These are phyloP conservation scores for Ascochyta lentis DNA, from an alignment of 2,329 filamentous ascomycete genomes.

Conservation along the genomic window DNA sequence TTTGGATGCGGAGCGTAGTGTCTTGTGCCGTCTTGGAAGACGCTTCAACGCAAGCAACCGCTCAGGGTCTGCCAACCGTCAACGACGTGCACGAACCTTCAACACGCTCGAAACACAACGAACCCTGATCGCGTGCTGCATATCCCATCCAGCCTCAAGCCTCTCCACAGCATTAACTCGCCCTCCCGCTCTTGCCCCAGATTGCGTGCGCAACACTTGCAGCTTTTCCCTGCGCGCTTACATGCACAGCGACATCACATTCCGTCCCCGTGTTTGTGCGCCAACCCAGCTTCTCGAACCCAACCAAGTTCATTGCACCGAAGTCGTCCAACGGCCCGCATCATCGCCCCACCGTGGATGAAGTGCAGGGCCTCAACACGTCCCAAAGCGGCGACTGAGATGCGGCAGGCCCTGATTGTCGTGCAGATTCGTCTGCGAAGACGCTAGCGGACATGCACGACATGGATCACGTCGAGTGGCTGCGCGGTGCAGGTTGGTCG, in stretches of 20 bases:
- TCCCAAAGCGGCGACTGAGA: conserved; percentile 6
- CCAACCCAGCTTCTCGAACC: too few species aligned
- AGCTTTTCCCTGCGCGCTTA: neutral
- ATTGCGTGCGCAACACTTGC: neutral
- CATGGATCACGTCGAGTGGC: conserved; percentile 4
- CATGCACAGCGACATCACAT: conserved; percentile 7
- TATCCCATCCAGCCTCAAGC: neutral
- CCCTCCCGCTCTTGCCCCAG: conserved; percentile 4
- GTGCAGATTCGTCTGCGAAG: neutral
- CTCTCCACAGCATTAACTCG: neutral
- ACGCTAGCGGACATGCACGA: neutral
- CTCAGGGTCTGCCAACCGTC: neutral
- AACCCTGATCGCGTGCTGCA: conserved; percentile 4
- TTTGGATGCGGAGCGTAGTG: neutral
- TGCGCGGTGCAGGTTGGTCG: neutral
- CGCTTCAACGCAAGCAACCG: conserved; percentile 11
- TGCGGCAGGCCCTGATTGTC: conserved; percentile 6
- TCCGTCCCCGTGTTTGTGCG: neutral
- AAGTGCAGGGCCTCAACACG: conserved; percentile 10
- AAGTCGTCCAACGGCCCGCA: conserved; percentile 3
- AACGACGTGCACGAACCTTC: neutral
- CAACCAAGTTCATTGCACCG: neutral
- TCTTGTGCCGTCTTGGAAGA: conserved; percentile 9
- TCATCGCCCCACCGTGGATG: neutral
- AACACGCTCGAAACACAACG: neutral